Conservation (phyloP, 2,329 filamentous ascomycete genomes). For the Apiospora aurea region DNA sequence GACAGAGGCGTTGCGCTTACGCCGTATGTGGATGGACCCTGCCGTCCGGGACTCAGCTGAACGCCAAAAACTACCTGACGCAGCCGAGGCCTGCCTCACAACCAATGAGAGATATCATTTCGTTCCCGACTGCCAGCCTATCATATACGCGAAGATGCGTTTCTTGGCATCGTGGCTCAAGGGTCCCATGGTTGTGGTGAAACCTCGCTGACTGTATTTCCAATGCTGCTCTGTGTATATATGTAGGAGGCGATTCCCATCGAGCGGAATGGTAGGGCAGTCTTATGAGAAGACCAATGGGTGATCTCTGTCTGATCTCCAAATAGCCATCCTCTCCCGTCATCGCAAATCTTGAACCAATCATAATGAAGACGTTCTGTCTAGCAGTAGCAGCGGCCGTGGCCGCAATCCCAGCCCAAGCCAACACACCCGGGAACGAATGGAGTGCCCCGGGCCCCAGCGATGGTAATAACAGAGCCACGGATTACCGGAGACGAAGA, state of each 20-base stretch:
- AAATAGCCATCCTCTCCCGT: not conserved
- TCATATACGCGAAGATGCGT: not conserved
- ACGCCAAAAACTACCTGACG: too few species aligned
- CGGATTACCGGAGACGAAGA: too few species aligned
- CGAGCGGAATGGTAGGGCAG: not conserved
- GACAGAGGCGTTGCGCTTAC: too few species aligned
- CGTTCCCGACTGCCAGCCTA: too few species aligned
- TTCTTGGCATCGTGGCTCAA: not conserved
- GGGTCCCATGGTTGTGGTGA: not conserved
- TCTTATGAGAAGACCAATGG: too few species aligned
- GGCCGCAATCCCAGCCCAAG: not conserved
- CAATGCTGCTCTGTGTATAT: not conserved
- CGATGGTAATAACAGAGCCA: not conserved
- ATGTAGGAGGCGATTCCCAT: not conserved
- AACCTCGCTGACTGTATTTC: not conserved
- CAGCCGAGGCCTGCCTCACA: too few species aligned
- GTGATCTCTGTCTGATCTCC: too few species aligned
- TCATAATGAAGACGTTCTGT: not conserved
- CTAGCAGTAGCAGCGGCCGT: not conserved
- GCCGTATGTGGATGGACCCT: too few species aligned
- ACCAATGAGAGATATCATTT: too few species aligned
- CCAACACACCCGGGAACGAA: not conserved
- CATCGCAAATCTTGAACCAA: not conserved
- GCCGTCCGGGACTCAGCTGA: too few species aligned
- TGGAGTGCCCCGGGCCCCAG: not conserved